Evolutionary conservation across 2,329 filamentous ascomycete genomes (phyloP), one percentile per base, ranked within the genome.

Genomic region (Trichoderma polysporum): DNA sequence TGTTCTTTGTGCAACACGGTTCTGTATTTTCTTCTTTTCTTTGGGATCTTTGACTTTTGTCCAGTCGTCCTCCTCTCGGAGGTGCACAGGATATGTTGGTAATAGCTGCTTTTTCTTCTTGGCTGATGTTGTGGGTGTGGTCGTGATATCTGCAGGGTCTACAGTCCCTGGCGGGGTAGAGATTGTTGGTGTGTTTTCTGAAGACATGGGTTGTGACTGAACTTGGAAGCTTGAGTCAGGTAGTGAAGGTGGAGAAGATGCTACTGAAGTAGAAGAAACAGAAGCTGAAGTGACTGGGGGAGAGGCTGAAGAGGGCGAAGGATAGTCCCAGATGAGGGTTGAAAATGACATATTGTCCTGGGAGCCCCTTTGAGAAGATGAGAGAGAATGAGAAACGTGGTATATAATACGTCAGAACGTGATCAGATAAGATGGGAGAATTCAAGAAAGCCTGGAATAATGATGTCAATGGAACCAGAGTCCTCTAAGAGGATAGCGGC

Each of bases 1-100:
- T 35, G 74, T 73, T 50, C 75, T 69, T 56, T 76, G 75, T 1
- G 75, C 75, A 9, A 76, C 74, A 13, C 75, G 66, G 58, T 76
- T 76, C 64, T 76, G 75, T 5, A 76, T 75, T 39, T 73, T 71
- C 70, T 76, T 76, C 71, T 76, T 76, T 67, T 74, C 71, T 61
- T 72, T 73, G 59, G 72, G 74, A 31, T 75, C 73, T 33, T 73
- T 71, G 52, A 74, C 73, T 4, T 70, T 69, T 2, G 74, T 75
- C 74, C 74, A 75, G 69, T 75, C 74, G 52, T 75, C 74, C 53
- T 74, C 73, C n/a, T 69, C 65, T 10, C 66, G 64, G 4, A 73
- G 66, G 17, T 71, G 67, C 10, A 33, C 67, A 2, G 69, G 68
- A 7, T 60, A 61, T 8, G 50, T 17, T 9, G 67, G 49, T 37